Evolutionary conservation across 2,329 filamentous ascomycete species (phyloP).

Genomic region (Penicillium sp.): DNA sequence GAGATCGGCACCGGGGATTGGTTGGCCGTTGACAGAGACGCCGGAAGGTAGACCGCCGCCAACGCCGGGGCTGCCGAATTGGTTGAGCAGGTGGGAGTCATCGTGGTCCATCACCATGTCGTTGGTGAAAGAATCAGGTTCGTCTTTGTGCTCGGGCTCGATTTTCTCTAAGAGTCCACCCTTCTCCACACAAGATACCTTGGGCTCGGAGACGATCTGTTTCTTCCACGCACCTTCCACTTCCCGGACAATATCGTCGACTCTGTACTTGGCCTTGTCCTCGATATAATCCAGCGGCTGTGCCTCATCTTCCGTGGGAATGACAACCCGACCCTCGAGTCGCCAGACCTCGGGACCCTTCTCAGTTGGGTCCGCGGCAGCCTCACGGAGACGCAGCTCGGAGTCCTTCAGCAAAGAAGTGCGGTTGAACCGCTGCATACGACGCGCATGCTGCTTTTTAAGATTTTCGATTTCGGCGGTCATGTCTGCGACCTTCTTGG

Average conservation of each 20-base stretch:
- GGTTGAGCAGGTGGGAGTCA: conserved; percentile 35
- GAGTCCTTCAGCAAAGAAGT: conserved; percentile 70
- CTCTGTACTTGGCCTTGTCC: conserved; percentile 45
- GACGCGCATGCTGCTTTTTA: conserved; percentile 74
- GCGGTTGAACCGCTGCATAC: conserved; percentile 73
- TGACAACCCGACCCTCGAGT: conserved; percentile 57
- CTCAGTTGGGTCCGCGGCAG: conserved; percentile 58
- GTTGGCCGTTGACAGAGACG: conserved; percentile 54
- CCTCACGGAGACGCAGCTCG: conserved; percentile 72
- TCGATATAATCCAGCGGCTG: conserved; percentile 40
- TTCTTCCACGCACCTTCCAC: conserved; percentile 72
- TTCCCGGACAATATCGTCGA: conserved; percentile 74
- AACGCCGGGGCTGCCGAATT: conserved; percentile 32
- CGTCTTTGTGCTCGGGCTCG: conserved; percentile 41
- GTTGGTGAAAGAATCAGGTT: conserved; percentile 27
- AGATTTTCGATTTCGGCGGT: conserved; percentile 82
- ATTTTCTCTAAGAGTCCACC: conserved; percentile 69
- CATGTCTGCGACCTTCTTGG: conserved; percentile 70
- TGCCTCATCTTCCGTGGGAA: conserved; percentile 36
- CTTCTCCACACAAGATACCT: conserved; percentile 72
- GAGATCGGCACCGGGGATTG: conserved; percentile 46
- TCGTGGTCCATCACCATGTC: conserved; percentile 39
- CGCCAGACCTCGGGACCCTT: conserved; percentile 64
- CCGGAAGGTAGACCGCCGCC: conserved; percentile 7
- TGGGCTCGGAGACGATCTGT: conserved; percentile 64